phyloP scores from a whole-genome alignment of 208 protist species.

The Leptomonas pyrrhocoris region DNA sequence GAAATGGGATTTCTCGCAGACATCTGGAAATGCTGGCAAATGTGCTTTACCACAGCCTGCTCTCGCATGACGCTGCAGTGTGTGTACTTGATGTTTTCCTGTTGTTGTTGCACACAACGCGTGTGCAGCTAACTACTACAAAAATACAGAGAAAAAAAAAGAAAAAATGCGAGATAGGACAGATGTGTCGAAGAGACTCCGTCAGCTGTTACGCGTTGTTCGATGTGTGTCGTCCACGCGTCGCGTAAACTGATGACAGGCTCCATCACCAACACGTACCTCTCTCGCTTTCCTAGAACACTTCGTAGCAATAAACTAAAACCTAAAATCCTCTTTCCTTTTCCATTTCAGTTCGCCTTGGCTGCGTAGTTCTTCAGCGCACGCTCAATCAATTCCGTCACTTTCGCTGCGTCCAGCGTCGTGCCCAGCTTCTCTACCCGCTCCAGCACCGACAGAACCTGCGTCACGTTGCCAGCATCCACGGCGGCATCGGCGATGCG shows the following conservation, averaged over 20 bases:
- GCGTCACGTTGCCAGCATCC: constrained; percentile 70
- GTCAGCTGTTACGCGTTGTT: too few relatives aligned
- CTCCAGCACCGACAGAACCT: constrained; percentile 58
- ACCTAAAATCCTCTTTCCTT: constrained; percentile 15
- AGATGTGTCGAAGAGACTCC: neutral
- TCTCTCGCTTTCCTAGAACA: too few relatives aligned
- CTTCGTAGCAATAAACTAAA: too few relatives aligned
- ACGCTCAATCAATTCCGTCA: constrained; percentile 65
- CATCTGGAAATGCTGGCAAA: too few relatives aligned
- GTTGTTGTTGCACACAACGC: too few relatives aligned
- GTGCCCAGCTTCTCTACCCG: constrained; percentile 54
- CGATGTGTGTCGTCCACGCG: too few relatives aligned
- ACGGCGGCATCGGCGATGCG: constrained; percentile 64
- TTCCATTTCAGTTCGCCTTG: constrained; percentile 30
- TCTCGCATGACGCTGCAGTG: too few relatives aligned
- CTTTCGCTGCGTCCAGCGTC: constrained; percentile 47
- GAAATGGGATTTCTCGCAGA: too few relatives aligned
- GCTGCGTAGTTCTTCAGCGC: constrained; percentile 61
- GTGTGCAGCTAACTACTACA: constrained; percentile 15
- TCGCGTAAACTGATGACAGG: too few relatives aligned
- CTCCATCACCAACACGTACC: too few relatives aligned
- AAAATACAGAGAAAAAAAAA: constrained; percentile 7
- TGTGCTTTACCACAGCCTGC: too few relatives aligned
- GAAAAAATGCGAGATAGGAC: neutral
- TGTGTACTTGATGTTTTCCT: too few relatives aligned